Evolutionary conservation across 352 stramenopile genomes (phyloP).

Genomic region (Phytophthora melonis): DNA sequence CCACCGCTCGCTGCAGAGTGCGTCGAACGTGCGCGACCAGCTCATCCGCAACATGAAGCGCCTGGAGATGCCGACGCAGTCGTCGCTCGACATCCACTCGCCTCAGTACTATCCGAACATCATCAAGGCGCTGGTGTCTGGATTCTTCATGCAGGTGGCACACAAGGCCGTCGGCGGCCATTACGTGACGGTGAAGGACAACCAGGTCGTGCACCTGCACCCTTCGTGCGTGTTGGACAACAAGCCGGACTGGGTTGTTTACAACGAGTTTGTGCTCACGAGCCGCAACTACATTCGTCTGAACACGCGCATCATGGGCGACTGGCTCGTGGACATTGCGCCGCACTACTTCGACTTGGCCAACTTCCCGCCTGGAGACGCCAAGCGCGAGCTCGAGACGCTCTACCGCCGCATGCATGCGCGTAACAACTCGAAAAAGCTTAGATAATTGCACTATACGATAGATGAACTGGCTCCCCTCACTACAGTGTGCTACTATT

Average conservation of each 20-base stretch:
- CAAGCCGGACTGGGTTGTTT: slow-evolving; percentile 98
- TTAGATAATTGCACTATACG: slow-evolving; percentile 45
- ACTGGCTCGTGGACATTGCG: slow-evolving; percentile 94
- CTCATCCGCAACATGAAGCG: slow-evolving; percentile 98
- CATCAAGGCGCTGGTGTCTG: slow-evolving; percentile 92
- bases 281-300: slow-evolving; percentile 99
- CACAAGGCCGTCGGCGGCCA: slow-evolving; percentile 89
- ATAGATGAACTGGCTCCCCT: slow-evolving; percentile 36
- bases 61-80: slow-evolving; percentile 78
- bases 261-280: slow-evolving; percentile 99
- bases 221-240: slow-evolving; percentile 96
- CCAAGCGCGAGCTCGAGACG: slow-evolving; percentile 95
- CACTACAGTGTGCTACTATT: slow-evolving; percentile 10
- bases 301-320: slow-evolving; percentile 94
- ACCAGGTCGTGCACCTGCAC: slow-evolving; percentile 98
- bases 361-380: slow-evolving; percentile 97
- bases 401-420: slow-evolving; percentile 77
- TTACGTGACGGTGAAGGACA: slow-evolving; percentile 99
- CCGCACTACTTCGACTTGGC: slow-evolving; percentile 98
- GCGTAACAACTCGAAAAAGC: slow-evolving; percentile 43
- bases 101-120: slow-evolving; percentile 95
- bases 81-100: slow-evolving; percentile 79
- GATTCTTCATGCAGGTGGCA: slow-evolving; percentile 99
- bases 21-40: slow-evolving; percentile 96
- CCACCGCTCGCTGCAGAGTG: slow-evolving; percentile 93